These are phyloP conservation scores for Aspergillus quadricinctus DNA, from an alignment of 2,329 filamentous ascomycete genomes.

Conservation along the genomic window DNA sequence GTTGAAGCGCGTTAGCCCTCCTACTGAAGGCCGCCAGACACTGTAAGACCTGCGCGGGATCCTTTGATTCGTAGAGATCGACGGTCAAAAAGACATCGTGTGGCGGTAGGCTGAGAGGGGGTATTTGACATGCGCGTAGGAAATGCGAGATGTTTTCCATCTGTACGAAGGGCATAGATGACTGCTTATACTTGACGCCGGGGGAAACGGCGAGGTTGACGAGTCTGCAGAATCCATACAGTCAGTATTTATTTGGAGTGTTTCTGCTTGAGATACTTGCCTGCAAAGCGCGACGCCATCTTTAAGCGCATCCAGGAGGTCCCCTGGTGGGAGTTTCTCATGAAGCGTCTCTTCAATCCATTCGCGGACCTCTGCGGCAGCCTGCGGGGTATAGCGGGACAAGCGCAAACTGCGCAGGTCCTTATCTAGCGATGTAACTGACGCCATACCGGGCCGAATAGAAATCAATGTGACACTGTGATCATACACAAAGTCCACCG, in stretches of 20 bases:
- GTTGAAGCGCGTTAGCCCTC: conserved; percentile 70
- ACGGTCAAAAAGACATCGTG: conserved; percentile 97
- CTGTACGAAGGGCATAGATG: conserved; percentile 94
- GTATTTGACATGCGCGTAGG: conserved; percentile 77
- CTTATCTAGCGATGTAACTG: conserved; percentile 87
- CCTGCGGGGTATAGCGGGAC: conserved; percentile 86
- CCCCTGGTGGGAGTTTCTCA: conserved; percentile 64
- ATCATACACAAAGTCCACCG: background rate
- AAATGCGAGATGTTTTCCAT: conserved; percentile 99
- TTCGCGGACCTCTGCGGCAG: conserved; percentile 73
- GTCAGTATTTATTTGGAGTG: conserved; percentile 8
- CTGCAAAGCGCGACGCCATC: conserved; percentile 92
- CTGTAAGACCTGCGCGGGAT: conserved; percentile 92
- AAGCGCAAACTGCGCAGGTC: conserved; percentile 91
- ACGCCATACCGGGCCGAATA: conserved; percentile 64
- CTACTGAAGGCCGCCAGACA: conserved; percentile 90
- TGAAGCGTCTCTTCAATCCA: conserved; percentile 85
- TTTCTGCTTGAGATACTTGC: conserved; percentile 47
- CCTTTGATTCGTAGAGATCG: conserved; percentile 91
- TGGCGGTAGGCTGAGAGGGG: conserved; percentile 80
- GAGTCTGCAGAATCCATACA: conserved; percentile 53
- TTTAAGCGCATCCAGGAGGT: conserved; percentile 80
- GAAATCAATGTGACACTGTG: background rate
- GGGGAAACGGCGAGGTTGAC: conserved; percentile 75
- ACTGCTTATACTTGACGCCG: conserved; percentile 84